These are phyloP conservation scores for Nemania abortiva DNA, from an alignment of 2,329 filamentous ascomycete genomes.

Conservation along the genomic window DNA sequence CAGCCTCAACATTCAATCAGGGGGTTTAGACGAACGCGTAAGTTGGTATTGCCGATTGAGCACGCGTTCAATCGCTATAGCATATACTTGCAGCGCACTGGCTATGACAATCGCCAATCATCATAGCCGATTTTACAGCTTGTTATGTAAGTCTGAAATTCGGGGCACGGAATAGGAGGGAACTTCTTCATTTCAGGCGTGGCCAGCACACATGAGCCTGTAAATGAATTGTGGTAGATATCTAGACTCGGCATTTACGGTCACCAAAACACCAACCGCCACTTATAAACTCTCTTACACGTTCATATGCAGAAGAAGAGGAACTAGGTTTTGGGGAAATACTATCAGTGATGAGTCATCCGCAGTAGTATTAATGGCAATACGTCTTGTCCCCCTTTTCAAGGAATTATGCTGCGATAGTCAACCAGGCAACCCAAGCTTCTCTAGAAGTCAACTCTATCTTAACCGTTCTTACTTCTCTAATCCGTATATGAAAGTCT, in stretches of 20 bases:
- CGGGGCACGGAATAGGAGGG: not conserved
- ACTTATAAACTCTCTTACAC: not conserved
- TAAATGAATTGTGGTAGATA: not conserved
- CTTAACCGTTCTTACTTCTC: not conserved
- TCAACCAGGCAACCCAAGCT: not conserved
- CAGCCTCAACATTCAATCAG: conserved; percentile 19
- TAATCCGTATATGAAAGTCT: too few species aligned
- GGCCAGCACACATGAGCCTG: not conserved
- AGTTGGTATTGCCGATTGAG: not conserved
- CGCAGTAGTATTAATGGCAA: not conserved
- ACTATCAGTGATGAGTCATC: not conserved
- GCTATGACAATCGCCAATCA: not conserved
- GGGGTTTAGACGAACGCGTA: not conserved
- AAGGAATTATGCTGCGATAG: not conserved
- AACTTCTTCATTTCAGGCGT: not conserved
- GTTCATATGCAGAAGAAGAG: not conserved
- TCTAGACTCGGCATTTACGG: not conserved
- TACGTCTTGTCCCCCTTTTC: not conserved
- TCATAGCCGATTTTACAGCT: not conserved
- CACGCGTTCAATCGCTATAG: not conserved
- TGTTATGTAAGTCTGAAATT: not conserved
- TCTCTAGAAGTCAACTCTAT: not conserved
- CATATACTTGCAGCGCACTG: not conserved
- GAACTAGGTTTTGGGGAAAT: not conserved
- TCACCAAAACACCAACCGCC: not conserved